Evolutionary conservation across 2,329 filamentous ascomycete genomes (phyloP), one percentile per base, ranked within the genome.

Genomic region (Arachnopeziza araneosa): DNA sequence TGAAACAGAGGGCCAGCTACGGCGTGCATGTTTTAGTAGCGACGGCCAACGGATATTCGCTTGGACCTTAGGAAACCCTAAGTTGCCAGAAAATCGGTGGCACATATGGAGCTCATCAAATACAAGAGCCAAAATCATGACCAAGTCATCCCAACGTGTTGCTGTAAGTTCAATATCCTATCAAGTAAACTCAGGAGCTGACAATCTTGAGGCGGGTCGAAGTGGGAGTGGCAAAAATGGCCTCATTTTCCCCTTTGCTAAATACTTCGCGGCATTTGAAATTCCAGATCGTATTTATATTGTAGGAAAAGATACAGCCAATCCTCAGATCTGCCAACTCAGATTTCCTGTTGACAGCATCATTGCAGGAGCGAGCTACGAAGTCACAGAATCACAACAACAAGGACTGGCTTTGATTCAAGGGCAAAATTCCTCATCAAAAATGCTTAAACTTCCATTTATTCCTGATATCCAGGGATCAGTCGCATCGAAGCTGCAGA

Each of bases 261-360:
- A 14, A 24, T 55, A 36, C n/a, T 59, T 59, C 21, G 52, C 57
- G 3, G 57, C 57, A 23, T 59, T 59, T 24, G 57, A 59, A 50
- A 55, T 55, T 10, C 57, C 57, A 26, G 26, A 59, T 52, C 57
- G 57, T 2, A 4, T 59, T 3, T 59, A 59, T 32, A 24, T 59
- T 21, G 23, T 59, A 6, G 53, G 24, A 2, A 55, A 52, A 24
- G 52, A 59, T 48, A 10, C 26, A 19, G 4, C 7, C 12, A 55
- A 10, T 7, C 49, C 10, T 30, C 26, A 30, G 7, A 22, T 55
- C 24, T 9, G 23, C 24, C 52, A 55, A 56, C 24, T 59, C 6
- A 52, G 10, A 1, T 19, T 6, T 12, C 26, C 53, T 8, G 48
- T 59, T 4, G 48, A 56, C 4, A 48, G 44, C 23, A 23, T 59